Conservation (phyloP, 148 eudicot species). For the Rhododendron simsii region DNA sequence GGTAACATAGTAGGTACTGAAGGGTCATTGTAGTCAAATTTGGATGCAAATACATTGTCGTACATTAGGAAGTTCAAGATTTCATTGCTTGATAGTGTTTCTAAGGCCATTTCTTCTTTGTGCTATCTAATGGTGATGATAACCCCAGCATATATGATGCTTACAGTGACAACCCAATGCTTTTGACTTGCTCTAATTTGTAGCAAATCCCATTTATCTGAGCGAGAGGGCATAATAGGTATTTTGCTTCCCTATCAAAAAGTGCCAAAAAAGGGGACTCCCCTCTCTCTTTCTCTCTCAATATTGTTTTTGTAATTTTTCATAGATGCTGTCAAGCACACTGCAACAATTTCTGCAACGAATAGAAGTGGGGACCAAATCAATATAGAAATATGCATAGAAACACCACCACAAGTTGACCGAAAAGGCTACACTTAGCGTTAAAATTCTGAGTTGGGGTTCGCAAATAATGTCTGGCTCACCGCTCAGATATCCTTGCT, state of each 20-base stretch:
- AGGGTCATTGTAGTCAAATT: neutral
- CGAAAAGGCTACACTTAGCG: conserved; percentile 29
- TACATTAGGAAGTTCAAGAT: conserved; percentile 52
- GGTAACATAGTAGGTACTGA: neutral
- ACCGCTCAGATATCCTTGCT: neutral
- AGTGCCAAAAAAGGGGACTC: neutral
- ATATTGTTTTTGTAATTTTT: neutral
- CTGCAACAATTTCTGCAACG: conserved; percentile 15
- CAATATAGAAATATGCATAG: conserved; percentile 20
- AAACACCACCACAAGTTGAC: conserved; percentile 45
- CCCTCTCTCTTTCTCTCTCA: conserved; percentile 8
- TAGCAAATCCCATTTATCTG: neutral
- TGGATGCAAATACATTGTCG: conserved; percentile 35
- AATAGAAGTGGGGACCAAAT: conserved; percentile 17
- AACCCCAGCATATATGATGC: neutral
- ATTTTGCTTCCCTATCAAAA: neutral
- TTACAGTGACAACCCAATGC: neutral
- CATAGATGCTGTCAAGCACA: conserved; percentile 11
- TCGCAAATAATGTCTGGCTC: neutral
- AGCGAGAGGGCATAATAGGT: neutral
- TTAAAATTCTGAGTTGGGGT: conserved; percentile 11
- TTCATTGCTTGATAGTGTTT: conserved; percentile 64
- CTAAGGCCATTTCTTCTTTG: conserved; percentile 46
- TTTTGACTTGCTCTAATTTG: neutral
- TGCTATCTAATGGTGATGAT: neutral